A percentile compares a stretch with the other conserved stretches of the same genome.
Conservation (phyloP, 2,329 filamentous ascomycete species). For the Colletotrichum tofieldiae region DNA sequence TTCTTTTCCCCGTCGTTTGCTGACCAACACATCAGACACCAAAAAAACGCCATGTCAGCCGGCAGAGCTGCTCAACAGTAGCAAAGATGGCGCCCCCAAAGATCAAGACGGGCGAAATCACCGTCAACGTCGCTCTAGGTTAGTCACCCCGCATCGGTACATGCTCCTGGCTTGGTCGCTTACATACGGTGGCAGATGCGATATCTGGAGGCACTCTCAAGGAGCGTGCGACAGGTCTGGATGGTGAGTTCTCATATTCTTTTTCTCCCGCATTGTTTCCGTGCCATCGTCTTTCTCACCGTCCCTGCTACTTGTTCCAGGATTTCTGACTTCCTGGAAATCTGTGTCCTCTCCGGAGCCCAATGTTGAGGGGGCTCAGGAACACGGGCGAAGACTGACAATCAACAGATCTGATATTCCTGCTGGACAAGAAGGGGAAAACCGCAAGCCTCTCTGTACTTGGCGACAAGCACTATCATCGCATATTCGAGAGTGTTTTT, state of each 20-base stretch:
- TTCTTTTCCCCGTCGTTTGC: not conserved
- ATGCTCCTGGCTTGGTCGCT: not conserved
- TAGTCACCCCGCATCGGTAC: not conserved
- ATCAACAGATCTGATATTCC: slow-evolving; percentile 54
- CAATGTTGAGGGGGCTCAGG: not conserved
- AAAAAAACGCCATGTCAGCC: not conserved
- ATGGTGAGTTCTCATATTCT: slow-evolving; percentile 51
- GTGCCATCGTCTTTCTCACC: no score
- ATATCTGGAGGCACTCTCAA: slow-evolving; percentile 51
- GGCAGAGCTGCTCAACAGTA: not conserved
- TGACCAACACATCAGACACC: not conserved
- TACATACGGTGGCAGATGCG: slow-evolving; percentile 48
- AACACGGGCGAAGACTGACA: not conserved
- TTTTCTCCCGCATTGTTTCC: slow-evolving; percentile 1
- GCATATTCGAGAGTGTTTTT: slow-evolving; percentile 87
- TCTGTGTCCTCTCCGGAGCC: not conserved
- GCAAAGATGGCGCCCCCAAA: slow-evolving; percentile 39
- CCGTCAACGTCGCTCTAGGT: slow-evolving; percentile 41
- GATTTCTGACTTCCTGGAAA: not conserved
- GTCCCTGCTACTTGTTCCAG: not conserved
- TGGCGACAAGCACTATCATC: slow-evolving; percentile 84
- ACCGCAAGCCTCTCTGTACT: slow-evolving; percentile 55
- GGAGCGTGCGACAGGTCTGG: slow-evolving; percentile 58
- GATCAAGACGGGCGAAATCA: slow-evolving; percentile 36
- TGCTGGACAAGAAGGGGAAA: slow-evolving; percentile 55